phyloP scores from a whole-genome alignment of 148 eudicot species.

The Tetragonia tetragonoides region DNA sequence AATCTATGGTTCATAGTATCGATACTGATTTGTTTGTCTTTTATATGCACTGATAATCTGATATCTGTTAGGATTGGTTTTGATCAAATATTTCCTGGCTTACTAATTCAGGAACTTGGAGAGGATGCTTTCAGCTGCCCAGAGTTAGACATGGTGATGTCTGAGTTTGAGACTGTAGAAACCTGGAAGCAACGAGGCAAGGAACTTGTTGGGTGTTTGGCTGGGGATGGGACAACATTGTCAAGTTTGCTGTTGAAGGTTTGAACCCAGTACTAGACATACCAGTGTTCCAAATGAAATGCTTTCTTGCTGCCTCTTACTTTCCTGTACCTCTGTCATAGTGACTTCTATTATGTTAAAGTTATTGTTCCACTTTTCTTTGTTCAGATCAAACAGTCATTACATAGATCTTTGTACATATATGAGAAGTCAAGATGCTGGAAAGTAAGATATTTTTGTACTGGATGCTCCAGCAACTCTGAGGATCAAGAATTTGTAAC shows the following conservation, averaged over 20 bases:
- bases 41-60: neutral
- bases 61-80: neutral
- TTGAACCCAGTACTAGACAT: neutral
- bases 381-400: constrained; percentile 55
- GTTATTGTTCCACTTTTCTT: constrained; percentile 1
- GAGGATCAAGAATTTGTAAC: constrained; percentile 57
- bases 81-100: neutral
- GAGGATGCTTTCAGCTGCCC: constrained; percentile 62
- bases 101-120: constrained; percentile 60
- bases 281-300: neutral
- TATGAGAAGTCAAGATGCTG: constrained; percentile 46
- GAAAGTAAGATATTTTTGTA: constrained; percentile 54
- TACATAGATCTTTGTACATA: constrained; percentile 66
- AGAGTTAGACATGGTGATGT: constrained; percentile 64
- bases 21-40: neutral
- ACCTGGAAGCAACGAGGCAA: constrained; percentile 59
- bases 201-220: constrained; percentile 44
- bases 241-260: constrained; percentile 58
- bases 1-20: neutral
- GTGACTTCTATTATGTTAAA: constrained; percentile 2
- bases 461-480: constrained; percentile 48
- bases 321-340: too few species aligned
- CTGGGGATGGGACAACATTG: constrained; percentile 40
- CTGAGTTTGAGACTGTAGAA: constrained; percentile 52
- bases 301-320: neutral